A percentile compares a stretch with the other conserved stretches of the same genome.
Conservation (phyloP, 2,329 filamentous ascomycete species). For the Colletotrichum eremochloae region DNA sequence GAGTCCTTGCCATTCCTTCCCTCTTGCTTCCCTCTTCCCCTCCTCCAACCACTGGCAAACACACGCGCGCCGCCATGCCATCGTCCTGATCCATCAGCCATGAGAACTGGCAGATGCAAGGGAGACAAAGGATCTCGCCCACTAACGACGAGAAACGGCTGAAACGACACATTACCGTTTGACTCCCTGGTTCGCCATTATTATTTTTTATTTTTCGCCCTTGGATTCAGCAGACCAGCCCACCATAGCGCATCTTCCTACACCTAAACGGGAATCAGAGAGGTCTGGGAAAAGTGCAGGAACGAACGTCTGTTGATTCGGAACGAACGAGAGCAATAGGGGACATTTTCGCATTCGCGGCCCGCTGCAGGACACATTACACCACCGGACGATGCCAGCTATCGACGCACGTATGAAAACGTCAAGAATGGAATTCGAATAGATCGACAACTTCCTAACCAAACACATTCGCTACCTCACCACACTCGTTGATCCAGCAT, state of each 20-base stretch:
- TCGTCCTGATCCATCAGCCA: constrained; percentile 39
- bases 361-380: constrained; percentile 36
- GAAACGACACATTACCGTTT: constrained; percentile 16
- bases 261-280: neutral
- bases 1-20: neutral
- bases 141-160: constrained; percentile 38
- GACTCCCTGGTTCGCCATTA: neutral
- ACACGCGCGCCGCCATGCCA: constrained; percentile 46
- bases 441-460: constrained; percentile 33
- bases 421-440: constrained; percentile 42
- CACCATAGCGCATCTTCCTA: neutral
- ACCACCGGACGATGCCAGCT: constrained; percentile 32
- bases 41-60: constrained; percentile 30
- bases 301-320: neutral
- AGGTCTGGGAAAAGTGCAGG: neutral
- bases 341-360: constrained; percentile 10
- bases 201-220: neutral
- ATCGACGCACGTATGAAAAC: constrained; percentile 29
- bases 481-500: constrained; percentile 33
- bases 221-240: neutral
- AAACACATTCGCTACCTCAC: constrained; percentile 24
- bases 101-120: constrained; percentile 42
- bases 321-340: neutral
- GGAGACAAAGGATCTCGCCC: constrained; percentile 41
- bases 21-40: constrained; percentile 25